These are phyloP conservation scores for Cornus suecica DNA, from an alignment of 148 eudicot species.

Conservation along the genomic window DNA sequence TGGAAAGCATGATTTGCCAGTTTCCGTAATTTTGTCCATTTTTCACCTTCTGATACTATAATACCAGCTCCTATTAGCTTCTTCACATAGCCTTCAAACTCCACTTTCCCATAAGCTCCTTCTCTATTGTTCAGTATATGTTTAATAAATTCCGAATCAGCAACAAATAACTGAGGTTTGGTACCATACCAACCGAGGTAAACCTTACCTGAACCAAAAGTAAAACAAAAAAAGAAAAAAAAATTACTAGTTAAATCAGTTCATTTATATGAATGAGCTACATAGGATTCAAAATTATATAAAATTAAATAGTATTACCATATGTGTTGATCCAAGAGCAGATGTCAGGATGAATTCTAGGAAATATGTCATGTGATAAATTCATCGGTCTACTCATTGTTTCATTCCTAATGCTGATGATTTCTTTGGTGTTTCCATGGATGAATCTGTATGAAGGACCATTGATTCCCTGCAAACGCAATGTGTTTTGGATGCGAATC, in stretches of 20 bases:
- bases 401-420: conserved; percentile 13
- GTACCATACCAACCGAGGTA: conserved; percentile 12
- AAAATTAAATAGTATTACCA: neutral
- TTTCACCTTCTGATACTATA: conserved; percentile 11
- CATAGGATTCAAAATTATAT: neutral
- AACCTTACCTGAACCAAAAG: conserved; percentile 3
- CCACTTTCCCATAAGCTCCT: neutral
- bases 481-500: neutral
- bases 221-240: no score
- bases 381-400: neutral
- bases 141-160: conserved; percentile 18
- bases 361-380: conserved; percentile 20
- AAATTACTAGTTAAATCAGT: no score
- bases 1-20: no score
- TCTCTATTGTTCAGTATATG: conserved; percentile 4
- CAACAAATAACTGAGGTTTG: conserved; percentile 8
- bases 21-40: conserved; percentile 13
- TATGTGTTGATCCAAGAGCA: neutral
- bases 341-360: conserved; percentile 24
- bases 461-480: conserved; percentile 16
- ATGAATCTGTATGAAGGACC: conserved; percentile 28
- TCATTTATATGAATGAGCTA: no score
- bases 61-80: conserved; percentile 14
- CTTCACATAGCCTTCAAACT: neutral
- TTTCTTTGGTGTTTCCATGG: conserved; percentile 26